Evolutionary conservation across 2,329 filamentous ascomycete species (phyloP), one percentile per base, ranked within the genome.

Genomic region (Botrytis paeoniae): DNA sequence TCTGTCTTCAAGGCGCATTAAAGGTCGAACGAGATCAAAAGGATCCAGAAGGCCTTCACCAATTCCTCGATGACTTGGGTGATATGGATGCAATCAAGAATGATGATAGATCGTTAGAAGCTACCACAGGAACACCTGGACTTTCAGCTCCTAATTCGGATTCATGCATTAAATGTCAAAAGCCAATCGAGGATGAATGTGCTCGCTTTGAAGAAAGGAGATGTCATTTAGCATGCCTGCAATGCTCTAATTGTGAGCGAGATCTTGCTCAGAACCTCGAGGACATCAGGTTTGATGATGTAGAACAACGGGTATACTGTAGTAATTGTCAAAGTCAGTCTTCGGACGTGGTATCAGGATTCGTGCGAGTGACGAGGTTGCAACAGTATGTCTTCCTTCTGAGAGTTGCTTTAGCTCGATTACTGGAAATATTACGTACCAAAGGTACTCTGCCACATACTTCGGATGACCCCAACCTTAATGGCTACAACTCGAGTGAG

Each of bases 301-400:
- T 87, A 69, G 90, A 93, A 75, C 86, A 90, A 77, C 89, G 88
- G 75, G 85, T 95, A 4, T 91, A 91, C 76, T 98, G 96, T 83
- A 86, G 82, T 71, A 86, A 84, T 65, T 97, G 94, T 80, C 87
- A 87, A 60, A 83, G 84, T 57, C 86, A 86, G 77, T 85, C 85
- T 69, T 85, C 87, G 14, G 90, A 91, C 75, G 84, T 85, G 2
- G 68, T 76, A 18, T 84, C 83, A n/a, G 88, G 87, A 0, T 93
- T 98, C 79, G 87, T 91, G 74, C 89, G 90, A 75, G 89, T 98
- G 54, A 93, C 93, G 29, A 94, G 97, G 81, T 85, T 99, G 71
- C 92, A 96, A 80, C 95, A 99, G 84, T 99, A 97, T 80, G 91
- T 98, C 9, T 98, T 98, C 82, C 85, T 99, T 32, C 86, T 99